A percentile compares a stretch with the other conserved stretches of the same genome.
Conservation (phyloP, 2,329 filamentous ascomycete genomes). For the Cladosporium sp. region DNA sequence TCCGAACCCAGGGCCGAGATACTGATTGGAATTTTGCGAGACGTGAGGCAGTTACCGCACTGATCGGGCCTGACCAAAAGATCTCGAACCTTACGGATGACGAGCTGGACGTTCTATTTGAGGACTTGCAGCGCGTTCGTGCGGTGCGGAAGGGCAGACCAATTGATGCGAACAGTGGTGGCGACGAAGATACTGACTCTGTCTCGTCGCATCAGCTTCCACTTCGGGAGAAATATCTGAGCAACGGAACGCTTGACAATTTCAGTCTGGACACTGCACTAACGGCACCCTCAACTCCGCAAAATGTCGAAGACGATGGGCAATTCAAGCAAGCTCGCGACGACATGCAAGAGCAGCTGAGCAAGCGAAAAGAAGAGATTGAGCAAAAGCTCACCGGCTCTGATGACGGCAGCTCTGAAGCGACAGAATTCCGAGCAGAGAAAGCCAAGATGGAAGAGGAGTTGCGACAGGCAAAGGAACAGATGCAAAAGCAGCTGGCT, state of each 20-base stretch:
- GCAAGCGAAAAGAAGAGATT: conserved; percentile 79
- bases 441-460: conserved; percentile 81
- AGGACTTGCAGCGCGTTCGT: conserved; percentile 84
- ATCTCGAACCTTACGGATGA: conserved; percentile 87
- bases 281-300: conserved; percentile 91
- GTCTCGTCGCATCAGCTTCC: conserved; percentile 63
- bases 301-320: conserved; percentile 75
- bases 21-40: conserved; percentile 94
- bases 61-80: conserved; percentile 86
- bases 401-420: conserved; percentile 69
- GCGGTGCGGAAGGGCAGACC: conserved; percentile 71
- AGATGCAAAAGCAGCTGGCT: conserved; percentile 82
- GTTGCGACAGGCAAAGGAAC: conserved; percentile 70
- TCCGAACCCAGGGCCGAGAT: conserved; percentile 61
- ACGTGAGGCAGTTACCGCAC: conserved; percentile 85
- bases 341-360: conserved; percentile 76
- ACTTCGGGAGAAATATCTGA: conserved; percentile 84
- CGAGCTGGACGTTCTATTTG: conserved; percentile 86
- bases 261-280: conserved; percentile 91
- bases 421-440: conserved; percentile 78
- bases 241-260: conserved; percentile 80
- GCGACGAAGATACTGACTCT: conserved; percentile 85
- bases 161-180: conserved; percentile 44
- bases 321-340: conserved; percentile 69
- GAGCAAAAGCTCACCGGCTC: conserved; percentile 70